Conservation (phyloP, 257 asterid species). For the Plectranthus barbatus region DNA sequence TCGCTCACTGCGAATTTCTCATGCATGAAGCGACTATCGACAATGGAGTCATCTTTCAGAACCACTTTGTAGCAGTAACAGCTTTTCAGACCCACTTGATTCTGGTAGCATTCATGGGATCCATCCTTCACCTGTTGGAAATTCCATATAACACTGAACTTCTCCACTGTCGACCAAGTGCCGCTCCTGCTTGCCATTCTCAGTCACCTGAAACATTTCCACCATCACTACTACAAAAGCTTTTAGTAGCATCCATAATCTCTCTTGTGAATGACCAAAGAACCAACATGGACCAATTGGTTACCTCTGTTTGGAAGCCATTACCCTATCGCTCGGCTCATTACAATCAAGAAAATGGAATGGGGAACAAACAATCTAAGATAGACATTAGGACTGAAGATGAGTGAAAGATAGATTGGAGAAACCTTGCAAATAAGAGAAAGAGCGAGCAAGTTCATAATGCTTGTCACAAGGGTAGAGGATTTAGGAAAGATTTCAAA, state of each 20-base stretch:
- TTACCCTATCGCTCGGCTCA: not conserved
- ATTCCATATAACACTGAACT: conserved; percentile 97
- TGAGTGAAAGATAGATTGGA: not conserved
- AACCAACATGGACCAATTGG: not conserved
- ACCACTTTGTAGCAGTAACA: conserved; percentile 76
- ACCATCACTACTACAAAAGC: conserved; percentile 4
- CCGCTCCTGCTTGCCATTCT: conserved; percentile 89
- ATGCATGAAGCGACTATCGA: conserved; percentile 80
- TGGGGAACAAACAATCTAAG: too few species aligned
- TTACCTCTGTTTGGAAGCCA: not conserved
- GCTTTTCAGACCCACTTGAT: conserved; percentile 68
- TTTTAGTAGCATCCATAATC: not conserved
- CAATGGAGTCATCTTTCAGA: conserved; percentile 51
- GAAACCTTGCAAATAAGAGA: not conserved
- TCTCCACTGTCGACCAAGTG: conserved; percentile 96
- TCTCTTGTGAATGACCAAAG: not conserved
- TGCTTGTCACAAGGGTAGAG: not conserved
- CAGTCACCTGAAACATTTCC: conserved; percentile 54
- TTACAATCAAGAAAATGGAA: not conserved
- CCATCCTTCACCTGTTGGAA: conserved; percentile 93
- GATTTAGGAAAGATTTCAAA: not conserved
- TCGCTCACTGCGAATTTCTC: conserved; percentile 81
- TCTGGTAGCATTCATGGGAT: conserved; percentile 75
- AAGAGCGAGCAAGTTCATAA: not conserved
- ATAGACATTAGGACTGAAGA: too few species aligned